Evolutionary conservation across 257 asterid genomes (phyloP), one percentile per base, ranked within the genome.

Genomic region (Eustoma russellianum): DNA sequence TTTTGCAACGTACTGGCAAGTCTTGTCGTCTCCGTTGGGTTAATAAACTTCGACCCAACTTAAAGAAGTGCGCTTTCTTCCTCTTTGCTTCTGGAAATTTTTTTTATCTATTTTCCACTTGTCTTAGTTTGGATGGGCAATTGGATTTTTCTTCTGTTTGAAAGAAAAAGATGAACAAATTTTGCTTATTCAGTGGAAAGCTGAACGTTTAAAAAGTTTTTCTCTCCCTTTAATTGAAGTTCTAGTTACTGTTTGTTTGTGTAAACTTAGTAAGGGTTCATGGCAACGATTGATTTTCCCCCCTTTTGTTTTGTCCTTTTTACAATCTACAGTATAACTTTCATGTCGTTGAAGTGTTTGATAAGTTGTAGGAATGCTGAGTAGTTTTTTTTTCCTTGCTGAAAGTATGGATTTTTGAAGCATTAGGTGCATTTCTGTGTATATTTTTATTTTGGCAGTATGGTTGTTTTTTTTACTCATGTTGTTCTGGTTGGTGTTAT

Each of bases 11-110:
- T 6, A 83, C 94, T 53, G 97, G 94, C n/a, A 89, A 89, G 50
- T 89, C 97, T 16, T 89, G 97, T 61, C 93, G 96, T 55, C 94
- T 89, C 57, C 94, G 97, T 18, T 89, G 97, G 95, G 97, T 89
- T 52, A 89, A 89, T 62, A 89, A 86, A 73, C 97, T 89, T 69
- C 78, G 93, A 1, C 97, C 97, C 64, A 68, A 83, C 78, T 75
- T 89, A 78, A 68, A 68, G 61, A 56, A 48, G 74, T 68, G 56
- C 33, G 49, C 33, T 16, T 18, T 50, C 5, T 46, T 46, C 45
- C 13, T 7, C 16, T 6, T 10, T 6, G 24, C 19, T 28, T 46
- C 50, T 18, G n/a, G n/a, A n/a, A n/a, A n/a, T n/a, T 11, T 5
- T 30, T 6, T 47, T 33, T 3, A 7, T 7, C 12, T 46, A 35